Evolutionary conservation across 345 rosid species (phyloP), one percentile per base, ranked within the genome.

Genomic region (Dovyalis caffra): DNA sequence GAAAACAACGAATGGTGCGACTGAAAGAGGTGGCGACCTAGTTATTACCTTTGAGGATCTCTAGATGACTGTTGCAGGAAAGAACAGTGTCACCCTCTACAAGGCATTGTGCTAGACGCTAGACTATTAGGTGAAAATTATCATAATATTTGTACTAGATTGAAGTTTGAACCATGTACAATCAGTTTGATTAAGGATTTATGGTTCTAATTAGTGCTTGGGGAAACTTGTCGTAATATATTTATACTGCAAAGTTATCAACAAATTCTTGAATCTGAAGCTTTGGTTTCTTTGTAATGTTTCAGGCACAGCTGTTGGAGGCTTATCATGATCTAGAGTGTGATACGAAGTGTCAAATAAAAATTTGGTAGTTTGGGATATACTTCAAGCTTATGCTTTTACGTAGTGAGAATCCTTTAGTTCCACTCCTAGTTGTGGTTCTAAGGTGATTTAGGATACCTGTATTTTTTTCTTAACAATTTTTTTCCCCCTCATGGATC

Each of bases 361-460:
- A 69, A 23, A 23, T 68, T 33, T 69, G 61, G 34, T 76, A 31
- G 73, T 72, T 75, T 56, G 61, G 82, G 76, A 78, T 79, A 74
- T 76, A 58, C 62, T 33, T 72, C 20, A 69, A 64, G 33, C 57
- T 71, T 69, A 9, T 69, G 35, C 57, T n/a, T n/a, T n/a, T 77
- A n/a, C 68, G 79, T 76, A 77, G 79, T 28, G 71, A 70, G 85
- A 87, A 85, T 87, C 88, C 88, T 78, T 85, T 82, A 74, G 90
- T 64, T 68, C 83, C 85, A 65, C 74, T 21, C 25, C 12, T 66
- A 23, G 40, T 64, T 70, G 69, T 67, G 90, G 88, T 68, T 74
- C 87, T 78, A 72, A 85, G 85, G 90, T 73, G 88, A 87, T 85
- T 81, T 83, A 79, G 80, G 76, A 65, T 78, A 34, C 51, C 35